Evolutionary conservation across 306 rosid species (phyloP).

Genomic region (Trifolium fragiferum): DNA sequence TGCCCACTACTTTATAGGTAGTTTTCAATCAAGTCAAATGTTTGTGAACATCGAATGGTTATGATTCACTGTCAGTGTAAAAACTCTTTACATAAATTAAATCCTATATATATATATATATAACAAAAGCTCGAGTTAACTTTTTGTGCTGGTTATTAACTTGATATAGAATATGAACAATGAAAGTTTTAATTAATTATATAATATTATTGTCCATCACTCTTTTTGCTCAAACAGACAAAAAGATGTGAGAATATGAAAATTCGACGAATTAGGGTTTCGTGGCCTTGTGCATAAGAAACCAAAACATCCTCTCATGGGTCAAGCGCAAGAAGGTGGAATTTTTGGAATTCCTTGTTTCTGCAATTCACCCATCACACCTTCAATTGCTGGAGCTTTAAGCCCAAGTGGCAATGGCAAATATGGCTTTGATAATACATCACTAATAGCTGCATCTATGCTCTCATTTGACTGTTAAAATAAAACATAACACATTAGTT

Average conservation of each 20-base stretch:
- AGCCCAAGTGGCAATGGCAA: conserved; percentile 91
- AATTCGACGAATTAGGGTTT: conserved; percentile 79
- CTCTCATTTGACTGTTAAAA: conserved; percentile 85
- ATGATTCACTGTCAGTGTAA: too few species aligned
- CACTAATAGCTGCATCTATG: conserved; percentile 88
- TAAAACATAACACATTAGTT: neutral
- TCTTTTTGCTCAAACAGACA: conserved; percentile 8
- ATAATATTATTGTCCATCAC: neutral
- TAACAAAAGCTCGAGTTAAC: conserved; percentile 21
- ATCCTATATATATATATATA: neutral
- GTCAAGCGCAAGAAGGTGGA: conserved; percentile 79
- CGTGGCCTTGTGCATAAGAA: conserved; percentile 17
- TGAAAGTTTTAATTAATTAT: conserved; percentile 21
- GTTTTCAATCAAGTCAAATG: too few species aligned
- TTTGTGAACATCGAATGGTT: too few species aligned
- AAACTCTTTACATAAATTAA: too few species aligned
- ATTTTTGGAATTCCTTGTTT: conserved; percentile 79
- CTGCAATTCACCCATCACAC: conserved; percentile 79
- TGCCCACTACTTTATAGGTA: too few species aligned
- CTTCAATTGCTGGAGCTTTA: conserved; percentile 76
- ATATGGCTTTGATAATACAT: conserved; percentile 83
- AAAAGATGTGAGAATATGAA: conserved; percentile 20
- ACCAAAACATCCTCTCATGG: neutral
- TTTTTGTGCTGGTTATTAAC: neutral
- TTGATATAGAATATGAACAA: conserved; percentile 19